These are phyloP conservation scores for Coemansia sp. DNA, from an alignment of 192 early-diverging fungal genomes.

Conservation along the genomic window DNA sequence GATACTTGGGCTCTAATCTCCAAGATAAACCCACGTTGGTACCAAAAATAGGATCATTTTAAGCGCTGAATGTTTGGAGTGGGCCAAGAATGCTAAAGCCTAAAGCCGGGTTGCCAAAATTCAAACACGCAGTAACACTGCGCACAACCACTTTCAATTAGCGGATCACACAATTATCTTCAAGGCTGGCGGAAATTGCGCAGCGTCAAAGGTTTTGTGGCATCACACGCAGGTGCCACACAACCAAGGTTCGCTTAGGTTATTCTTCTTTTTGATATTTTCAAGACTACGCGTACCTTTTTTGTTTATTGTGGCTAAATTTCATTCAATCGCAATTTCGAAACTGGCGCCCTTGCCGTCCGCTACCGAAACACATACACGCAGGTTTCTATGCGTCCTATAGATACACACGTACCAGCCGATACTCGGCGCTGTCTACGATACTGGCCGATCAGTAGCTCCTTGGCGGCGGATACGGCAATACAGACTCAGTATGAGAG, in stretches of 20 bases:
- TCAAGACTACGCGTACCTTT: neutral
- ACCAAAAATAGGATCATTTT: neutral
- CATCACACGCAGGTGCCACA: neutral
- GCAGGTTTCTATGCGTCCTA: slow-evolving; percentile 30
- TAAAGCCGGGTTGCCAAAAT: neutral
- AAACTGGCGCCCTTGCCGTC: neutral
- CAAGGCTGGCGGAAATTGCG: neutral
- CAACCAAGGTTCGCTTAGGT: no score
- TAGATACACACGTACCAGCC: slow-evolving; percentile 27
- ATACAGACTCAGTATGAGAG: slow-evolving; percentile 33
- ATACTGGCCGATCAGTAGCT: slow-evolving; percentile 37
- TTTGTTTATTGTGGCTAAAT: neutral
- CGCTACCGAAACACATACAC: neutral
- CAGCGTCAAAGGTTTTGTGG: neutral
- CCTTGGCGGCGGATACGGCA: slow-evolving; percentile 18
- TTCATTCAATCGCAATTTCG: neutral
- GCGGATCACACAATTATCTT: neutral
- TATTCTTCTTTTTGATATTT: neutral
- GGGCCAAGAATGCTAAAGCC: neutral
- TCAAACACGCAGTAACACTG: neutral
- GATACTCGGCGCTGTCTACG: slow-evolving; percentile 42
- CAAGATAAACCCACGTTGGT: neutral
- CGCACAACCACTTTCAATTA: neutral
- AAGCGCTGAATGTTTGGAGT: neutral
- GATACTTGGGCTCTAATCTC: neutral